Evolutionary conservation across 208 protist species (phyloP).

Genomic region (Blastocrithidia nonstop): DNA sequence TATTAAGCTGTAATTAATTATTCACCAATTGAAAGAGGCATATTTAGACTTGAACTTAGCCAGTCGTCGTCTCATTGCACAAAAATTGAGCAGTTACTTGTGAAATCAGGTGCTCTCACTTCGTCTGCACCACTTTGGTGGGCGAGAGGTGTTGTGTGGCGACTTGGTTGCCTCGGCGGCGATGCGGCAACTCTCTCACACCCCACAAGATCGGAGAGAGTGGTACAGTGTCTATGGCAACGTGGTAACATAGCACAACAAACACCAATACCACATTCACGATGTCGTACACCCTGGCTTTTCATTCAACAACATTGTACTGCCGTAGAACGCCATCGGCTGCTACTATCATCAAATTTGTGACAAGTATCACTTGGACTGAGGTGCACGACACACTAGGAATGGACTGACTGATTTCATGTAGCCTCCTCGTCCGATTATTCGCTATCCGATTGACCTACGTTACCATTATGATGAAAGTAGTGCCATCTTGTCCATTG

Average conservation of each 20-base stretch:
- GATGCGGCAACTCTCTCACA: slow-evolving; percentile 13
- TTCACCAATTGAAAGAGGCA: slow-evolving; percentile 45
- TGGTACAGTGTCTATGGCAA: slow-evolving; percentile 19
- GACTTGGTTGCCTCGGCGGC: slow-evolving; percentile 36
- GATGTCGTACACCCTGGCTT: slow-evolving; percentile 78
- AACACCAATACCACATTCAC: slow-evolving; percentile 22
- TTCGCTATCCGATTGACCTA: slow-evolving; percentile 54
- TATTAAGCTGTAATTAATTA: slow-evolving; percentile 32
- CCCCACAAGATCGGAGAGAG: slow-evolving; percentile 19
- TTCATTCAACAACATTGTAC: slow-evolving; percentile 50
- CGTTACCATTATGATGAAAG: slow-evolving; percentile 29
- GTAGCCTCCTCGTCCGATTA: slow-evolving; percentile 66
- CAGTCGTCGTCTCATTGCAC: slow-evolving; percentile 50
- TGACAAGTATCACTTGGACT: slow-evolving; percentile 57
- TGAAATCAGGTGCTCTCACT: slow-evolving; percentile 79
- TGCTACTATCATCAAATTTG: slow-evolving; percentile 63
- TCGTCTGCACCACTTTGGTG: slow-evolving; percentile 23
- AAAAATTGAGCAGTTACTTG: slow-evolving; percentile 64
- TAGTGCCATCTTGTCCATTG: slow-evolving; percentile 23
- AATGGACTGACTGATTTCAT: slow-evolving; percentile 53
- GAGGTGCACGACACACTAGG: slow-evolving; percentile 37
- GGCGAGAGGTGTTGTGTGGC: slow-evolving; percentile 32
- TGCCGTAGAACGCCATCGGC: slow-evolving; percentile 46
- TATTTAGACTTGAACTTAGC: slow-evolving; percentile 55
- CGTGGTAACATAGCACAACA: slow-evolving; percentile 19